Conservation (phyloP, 768 basidiomycete species). For the Leccinum longicurvipes region DNA sequence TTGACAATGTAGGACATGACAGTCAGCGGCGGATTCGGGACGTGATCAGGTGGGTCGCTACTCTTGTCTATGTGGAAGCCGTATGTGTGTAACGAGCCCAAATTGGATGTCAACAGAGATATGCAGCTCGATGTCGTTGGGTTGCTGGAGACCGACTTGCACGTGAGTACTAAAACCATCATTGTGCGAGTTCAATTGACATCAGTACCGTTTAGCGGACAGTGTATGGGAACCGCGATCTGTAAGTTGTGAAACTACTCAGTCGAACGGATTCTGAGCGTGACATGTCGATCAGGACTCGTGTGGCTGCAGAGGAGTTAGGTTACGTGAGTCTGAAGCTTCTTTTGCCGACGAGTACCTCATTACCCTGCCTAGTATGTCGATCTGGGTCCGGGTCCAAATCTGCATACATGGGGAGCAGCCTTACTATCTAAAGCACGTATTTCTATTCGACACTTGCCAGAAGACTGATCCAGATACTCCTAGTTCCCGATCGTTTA, state of each 20-base stretch:
- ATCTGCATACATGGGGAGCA: conserved; percentile 88
- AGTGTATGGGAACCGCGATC: conserved; percentile 81
- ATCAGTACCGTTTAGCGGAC: conserved; percentile 42
- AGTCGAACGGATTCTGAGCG: not conserved
- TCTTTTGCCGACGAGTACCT: conserved; percentile 1
- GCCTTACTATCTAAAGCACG: conserved; percentile 72
- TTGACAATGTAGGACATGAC: conserved; percentile 37
- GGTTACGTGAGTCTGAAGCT: conserved; percentile 62
- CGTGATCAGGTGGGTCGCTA: conserved; percentile 57
- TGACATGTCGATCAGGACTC: conserved; percentile 48
- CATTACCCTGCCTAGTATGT: conserved; percentile 53
- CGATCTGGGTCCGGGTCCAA: conserved; percentile 86
- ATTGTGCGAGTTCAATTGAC: not conserved
- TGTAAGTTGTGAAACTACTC: conserved; percentile 42
- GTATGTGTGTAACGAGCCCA: not conserved
- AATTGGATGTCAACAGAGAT: conserved; percentile 42
- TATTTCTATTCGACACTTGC: not conserved
- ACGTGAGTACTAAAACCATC: conserved; percentile 46
- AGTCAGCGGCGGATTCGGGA: conserved; percentile 34
- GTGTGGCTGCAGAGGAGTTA: conserved; percentile 70
- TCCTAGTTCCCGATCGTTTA: conserved; percentile 81
- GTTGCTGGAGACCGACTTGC: conserved; percentile 80
- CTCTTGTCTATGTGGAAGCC: not conserved
- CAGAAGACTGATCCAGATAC: not conserved
- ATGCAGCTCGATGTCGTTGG: conserved; percentile 86